Conservation (phyloP, 1,284 basidiomycete species). For the Trichosporon sp. region DNA sequence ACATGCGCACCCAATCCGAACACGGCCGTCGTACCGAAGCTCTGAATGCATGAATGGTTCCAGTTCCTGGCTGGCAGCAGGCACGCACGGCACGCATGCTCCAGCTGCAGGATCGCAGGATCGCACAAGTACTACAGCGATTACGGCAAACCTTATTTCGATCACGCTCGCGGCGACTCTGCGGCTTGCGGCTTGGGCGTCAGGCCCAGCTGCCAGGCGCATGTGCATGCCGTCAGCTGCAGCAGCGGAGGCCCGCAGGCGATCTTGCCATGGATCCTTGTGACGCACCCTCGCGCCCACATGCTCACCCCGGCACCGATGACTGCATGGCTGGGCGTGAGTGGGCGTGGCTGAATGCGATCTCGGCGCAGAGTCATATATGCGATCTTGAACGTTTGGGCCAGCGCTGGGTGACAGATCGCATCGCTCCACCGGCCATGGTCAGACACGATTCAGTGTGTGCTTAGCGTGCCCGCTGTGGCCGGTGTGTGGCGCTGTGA, state of each 20-base stretch:
- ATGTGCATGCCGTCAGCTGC: neutral
- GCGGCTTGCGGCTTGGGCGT: neutral
- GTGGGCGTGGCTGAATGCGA: neutral
- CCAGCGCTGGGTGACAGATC: too few relatives aligned
- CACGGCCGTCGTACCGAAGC: neutral
- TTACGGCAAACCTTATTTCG: neutral
- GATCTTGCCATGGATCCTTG: too few relatives aligned
- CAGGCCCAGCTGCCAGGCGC: too few relatives aligned
- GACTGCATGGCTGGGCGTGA: neutral
- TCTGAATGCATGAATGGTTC: neutral
- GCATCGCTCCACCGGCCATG: neutral
- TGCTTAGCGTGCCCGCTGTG: neutral
- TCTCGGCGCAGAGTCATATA: neutral
- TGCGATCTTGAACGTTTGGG: too few relatives aligned
- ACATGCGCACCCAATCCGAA: neutral
- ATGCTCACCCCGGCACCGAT: neutral
- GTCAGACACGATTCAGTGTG: neutral
- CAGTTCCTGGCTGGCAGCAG: neutral
- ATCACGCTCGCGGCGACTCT: neutral
- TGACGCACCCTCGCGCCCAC: too few relatives aligned
- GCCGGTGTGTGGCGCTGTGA: neutral
- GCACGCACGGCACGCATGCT: too few relatives aligned
- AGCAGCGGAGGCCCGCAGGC: too few relatives aligned
- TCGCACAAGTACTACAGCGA: too few relatives aligned
- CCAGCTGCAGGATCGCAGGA: neutral